phyloP scores from a whole-genome alignment of 139 green algal species.

The Astrephomene gubernaculifera region DNA sequence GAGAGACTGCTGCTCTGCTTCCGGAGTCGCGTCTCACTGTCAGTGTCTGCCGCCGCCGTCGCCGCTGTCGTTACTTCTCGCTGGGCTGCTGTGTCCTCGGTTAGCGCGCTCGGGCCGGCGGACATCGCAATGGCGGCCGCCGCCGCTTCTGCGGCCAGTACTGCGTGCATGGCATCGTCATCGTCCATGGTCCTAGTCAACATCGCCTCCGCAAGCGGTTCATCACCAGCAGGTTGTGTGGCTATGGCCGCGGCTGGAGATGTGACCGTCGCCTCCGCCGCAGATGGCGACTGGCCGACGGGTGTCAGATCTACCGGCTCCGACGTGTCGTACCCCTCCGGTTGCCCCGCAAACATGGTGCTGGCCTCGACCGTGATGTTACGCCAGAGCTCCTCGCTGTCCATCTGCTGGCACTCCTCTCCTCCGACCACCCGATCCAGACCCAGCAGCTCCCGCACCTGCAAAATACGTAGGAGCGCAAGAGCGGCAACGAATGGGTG shows the following conservation, averaged over 20 bases:
- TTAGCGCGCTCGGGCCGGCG: neutral
- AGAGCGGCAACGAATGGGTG: neutral
- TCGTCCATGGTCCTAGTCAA: no score
- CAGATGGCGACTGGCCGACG: no score
- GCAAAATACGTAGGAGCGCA: neutral
- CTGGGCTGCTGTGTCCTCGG: neutral
- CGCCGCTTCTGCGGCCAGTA: neutral
- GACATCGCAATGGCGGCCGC: neutral
- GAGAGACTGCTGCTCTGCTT: conserved; percentile 15
- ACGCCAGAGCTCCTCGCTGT: conserved; percentile 41
- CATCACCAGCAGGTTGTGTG: no score
- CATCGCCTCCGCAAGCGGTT: no score
- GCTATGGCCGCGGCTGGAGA: neutral
- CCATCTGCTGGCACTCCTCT: neutral
- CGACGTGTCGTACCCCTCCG: no score
- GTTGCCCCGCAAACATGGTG: neutral
- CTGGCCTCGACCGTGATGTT: conserved; percentile 5
- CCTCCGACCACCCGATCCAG: neutral
- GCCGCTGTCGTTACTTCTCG: neutral
- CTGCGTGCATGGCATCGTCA: neutral
- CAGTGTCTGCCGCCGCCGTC: neutral
- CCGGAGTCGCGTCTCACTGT: neutral
- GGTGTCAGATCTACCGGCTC: no score
- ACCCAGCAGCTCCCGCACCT: conserved; percentile 29
- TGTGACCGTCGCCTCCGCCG: neutral